Conservation (phyloP, 108 stramenopile species). For the Asterionellopsis glacialis region DNA sequence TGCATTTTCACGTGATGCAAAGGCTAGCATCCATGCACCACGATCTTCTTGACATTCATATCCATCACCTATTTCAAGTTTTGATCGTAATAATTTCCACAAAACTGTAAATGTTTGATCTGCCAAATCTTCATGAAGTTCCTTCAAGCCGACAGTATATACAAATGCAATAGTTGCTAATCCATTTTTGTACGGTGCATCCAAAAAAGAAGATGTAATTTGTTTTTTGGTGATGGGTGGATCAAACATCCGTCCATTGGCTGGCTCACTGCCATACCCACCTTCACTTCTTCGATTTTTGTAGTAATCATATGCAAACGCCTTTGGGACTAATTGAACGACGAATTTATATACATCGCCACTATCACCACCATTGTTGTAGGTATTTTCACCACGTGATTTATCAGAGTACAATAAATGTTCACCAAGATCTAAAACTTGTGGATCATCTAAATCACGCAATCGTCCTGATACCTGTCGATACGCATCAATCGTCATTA, state of each 20-base stretch:
- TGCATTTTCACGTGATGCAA: constrained; percentile 28
- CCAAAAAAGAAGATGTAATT: constrained; percentile 34
- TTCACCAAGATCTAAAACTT: constrained; percentile 39
- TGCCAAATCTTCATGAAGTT: constrained; percentile 20
- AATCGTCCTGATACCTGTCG: constrained; percentile 11
- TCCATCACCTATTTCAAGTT: constrained; percentile 31
- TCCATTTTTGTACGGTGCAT: constrained; percentile 37
- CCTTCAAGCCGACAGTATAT: constrained; percentile 15
- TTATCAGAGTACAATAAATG: constrained; percentile 24
- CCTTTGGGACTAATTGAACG: background rate
- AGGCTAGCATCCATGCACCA: constrained; percentile 27
- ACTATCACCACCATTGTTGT: background rate
- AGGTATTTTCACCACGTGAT: background rate
- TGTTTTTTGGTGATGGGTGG: constrained; percentile 33
- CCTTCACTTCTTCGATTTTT: constrained; percentile 30
- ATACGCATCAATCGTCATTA: constrained; percentile 38
- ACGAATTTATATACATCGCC: background rate
- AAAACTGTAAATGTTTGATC: constrained; percentile 16
- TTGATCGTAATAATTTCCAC: constrained; percentile 27
- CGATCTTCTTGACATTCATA: constrained; percentile 42
- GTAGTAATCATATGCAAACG: constrained; percentile 1
- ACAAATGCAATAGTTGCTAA: constrained; percentile 41
- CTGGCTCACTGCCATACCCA: constrained; percentile 26
- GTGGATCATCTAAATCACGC: constrained; percentile 29
- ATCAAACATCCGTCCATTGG: constrained; percentile 29